phyloP scores from a whole-genome alignment of 1,284 basidiomycete species.

The Phlebopus sp. region DNA sequence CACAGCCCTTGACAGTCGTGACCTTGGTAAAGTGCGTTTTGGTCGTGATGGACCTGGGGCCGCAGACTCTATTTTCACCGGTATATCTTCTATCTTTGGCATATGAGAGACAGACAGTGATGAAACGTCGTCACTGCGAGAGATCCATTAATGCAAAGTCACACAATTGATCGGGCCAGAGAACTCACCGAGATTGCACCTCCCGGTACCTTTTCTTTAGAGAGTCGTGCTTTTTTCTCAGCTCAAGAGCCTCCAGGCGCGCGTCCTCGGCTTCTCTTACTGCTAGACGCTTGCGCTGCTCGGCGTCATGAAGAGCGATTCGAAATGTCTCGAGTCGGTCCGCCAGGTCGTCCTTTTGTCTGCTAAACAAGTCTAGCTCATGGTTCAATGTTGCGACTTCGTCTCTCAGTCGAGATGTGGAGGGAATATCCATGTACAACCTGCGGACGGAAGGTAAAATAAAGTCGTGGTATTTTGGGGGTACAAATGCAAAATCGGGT shows the following conservation, averaged over 20 bases:
- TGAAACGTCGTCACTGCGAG: conserved; percentile 10
- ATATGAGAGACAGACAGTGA: conserved; percentile 1
- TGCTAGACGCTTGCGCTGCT: conserved; percentile 35
- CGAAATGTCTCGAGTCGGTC: conserved; percentile 39
- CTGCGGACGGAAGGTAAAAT: conserved; percentile 54
- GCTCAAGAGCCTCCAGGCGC: conserved; percentile 24
- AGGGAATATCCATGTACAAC: conserved; percentile 48
- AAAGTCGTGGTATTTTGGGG: conserved; percentile 58
- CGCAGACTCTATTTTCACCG: conserved; percentile 12
- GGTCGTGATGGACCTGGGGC: conserved; percentile 13
- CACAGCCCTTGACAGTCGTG: conserved; percentile 9
- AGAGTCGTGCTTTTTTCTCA: conserved; percentile 31
- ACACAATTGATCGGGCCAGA: not conserved
- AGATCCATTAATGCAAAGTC: not conserved
- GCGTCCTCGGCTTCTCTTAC: conserved; percentile 28
- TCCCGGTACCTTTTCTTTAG: conserved; percentile 21
- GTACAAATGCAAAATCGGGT: conserved; percentile 50
- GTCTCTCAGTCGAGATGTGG: conserved; percentile 27
- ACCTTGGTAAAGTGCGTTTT: conserved; percentile 30
- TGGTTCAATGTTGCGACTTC: conserved; percentile 34
- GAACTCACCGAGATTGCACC: conserved; percentile 18
- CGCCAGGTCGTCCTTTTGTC: conserved; percentile 42
- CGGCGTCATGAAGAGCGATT: conserved; percentile 28
- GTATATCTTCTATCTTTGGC: conserved; percentile 25
- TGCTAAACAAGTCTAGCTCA: conserved; percentile 34